Evolutionary conservation across 495 filamentous ascomycete species (phyloP), one percentile per base, ranked within the genome.

Genomic region (Polyplosphaeria fusca): DNA sequence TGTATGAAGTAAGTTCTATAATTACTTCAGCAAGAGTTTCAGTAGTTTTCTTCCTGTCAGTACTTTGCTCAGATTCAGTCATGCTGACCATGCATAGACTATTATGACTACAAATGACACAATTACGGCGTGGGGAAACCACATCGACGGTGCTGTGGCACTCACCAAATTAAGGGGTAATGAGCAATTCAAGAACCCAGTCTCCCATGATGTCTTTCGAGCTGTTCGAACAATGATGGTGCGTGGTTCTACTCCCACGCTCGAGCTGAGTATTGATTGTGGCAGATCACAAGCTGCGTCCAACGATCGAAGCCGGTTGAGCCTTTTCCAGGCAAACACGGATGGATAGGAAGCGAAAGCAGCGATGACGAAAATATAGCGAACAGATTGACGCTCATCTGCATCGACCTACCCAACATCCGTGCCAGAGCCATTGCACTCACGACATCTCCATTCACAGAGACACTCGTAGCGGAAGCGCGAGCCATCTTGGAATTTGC

Each of bases 221-320:
- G 68, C 68, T 28, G 66, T 70, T 5, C 42, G 68, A 25, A 65
- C 58, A 1, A 60, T 62, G 51, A 70, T 70, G 68, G 67, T 68
- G 60, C 2, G 62, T 41, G 48, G 18, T 35, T 35, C 7, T 35
- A 35, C 19, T 18, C 18, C 11, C 9, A 9, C 20, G 39, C 9
- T 42, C 9, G 9, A 9, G 14, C 30, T 35, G 39, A 9, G 18
- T 13, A 18, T 20, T 42, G 1, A 4, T 20, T 3, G 4, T 12
- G 13, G 11, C 27, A 70, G 66, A 61, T 70, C 28, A 67, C 67
- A 18, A 64, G 61, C 52, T 58, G 59, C 18, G 66, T 70, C 19
- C 66, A 66, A 43, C 63, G 60, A 0, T 60, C 58, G 19, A 65
- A 62, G 56, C 56, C 65, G 14, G 47, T 70, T 2, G 64, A 66